Percentiles rank a stretch among this genome's conserved stretches.
phyloP scores from a whole-genome alignment of 805 yeast species.

The Wickerhamiella azyma region DNA sequence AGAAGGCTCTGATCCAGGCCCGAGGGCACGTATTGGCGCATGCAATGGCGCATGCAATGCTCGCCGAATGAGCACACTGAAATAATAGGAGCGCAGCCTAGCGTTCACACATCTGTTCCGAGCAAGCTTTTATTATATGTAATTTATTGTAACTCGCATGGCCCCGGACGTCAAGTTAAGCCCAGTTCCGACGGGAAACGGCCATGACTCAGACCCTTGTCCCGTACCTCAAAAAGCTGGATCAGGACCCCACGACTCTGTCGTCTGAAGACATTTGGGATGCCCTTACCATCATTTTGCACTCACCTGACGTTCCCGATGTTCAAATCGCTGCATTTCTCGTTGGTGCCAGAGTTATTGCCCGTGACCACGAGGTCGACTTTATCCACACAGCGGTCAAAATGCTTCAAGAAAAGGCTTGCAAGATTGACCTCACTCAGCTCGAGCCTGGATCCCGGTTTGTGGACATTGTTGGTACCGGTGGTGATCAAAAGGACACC shows the following conservation, averaged over 20 bases:
- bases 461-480: slow-evolving; percentile 93
- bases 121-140: too few relatives aligned
- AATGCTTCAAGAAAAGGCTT: slow-evolving; percentile 45
- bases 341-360: slow-evolving; percentile 57
- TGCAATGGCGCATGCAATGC: too few relatives aligned
- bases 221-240: slow-evolving; percentile 53
- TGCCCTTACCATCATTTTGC: slow-evolving; percentile 36
- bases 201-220: slow-evolving; percentile 21
- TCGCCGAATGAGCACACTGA: too few relatives aligned
- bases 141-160: too few relatives aligned
- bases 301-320: slow-evolving; percentile 40
- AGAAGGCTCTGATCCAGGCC: too few relatives aligned
- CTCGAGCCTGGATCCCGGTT: slow-evolving; percentile 31
- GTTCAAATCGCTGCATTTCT: slow-evolving; percentile 66
- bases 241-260: slow-evolving; percentile 46
- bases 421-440: slow-evolving; percentile 15
- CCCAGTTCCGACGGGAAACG: too few relatives aligned
- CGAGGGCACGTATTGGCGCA: too few relatives aligned
- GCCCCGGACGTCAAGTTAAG: too few relatives aligned
- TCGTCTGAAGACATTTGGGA: slow-evolving; percentile 49
- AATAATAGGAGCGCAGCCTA: too few relatives aligned
- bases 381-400: slow-evolving; percentile 77
- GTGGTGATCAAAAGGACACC: slow-evolving; percentile 97
- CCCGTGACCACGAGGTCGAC: slow-evolving; percentile 68
- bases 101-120: too few relatives aligned